Base-by-base conservation (phyloP, 768 basidiomycete genomes). In the Boletus rufocinnamomeus region DNA sequence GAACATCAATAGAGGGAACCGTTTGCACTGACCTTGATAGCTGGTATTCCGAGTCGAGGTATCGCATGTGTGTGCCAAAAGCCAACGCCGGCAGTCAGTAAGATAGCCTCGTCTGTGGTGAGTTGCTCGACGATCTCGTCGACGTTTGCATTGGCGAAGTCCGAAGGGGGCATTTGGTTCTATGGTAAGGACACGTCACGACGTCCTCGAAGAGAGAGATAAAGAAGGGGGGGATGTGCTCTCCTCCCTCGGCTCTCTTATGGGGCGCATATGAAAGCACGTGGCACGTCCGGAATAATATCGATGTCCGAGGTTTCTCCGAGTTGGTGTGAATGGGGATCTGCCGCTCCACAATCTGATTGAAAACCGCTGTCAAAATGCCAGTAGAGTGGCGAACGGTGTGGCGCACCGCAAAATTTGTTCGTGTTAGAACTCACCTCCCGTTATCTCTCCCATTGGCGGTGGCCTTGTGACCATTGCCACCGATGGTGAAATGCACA, bases 1-100 rank as follows among this genome's bases (percentile, higher is more conserved):
- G 58, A 54, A 27, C 9, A 16, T 40, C 10, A 2, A 32, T 6
- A 21, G 6, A 81, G 16, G 0, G 6, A 30, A 6, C 0, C 13
- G 14, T 21, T 6, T 8, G 16, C 9, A 56, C 66, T 21, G 52
- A 72, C 86, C 77, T 91, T 90, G 68, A 91, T 75, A 11, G 86
- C 82, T 38, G 89, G 91, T 54, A 93, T 76, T 2, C 86, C 84
- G 2, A 91, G 76, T 9, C 89, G 77, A 21, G 86, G 81, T 27
- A 92, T 73, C 21, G 75, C 76, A 54, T 84, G 82, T 0, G 90
- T 91, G 64, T 88, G 82, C 91, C 89, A 91, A 67, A 88, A 87
- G 17, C 89, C 88, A 21, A 86, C 86, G 19, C 89, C 90, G 2
- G 86, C 87, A 7, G 82, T 87, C 27, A 93, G 77, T 43, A 78